Evolutionary conservation across 306 rosid species (phyloP).

Genomic region (Inga leiocalycina): DNA sequence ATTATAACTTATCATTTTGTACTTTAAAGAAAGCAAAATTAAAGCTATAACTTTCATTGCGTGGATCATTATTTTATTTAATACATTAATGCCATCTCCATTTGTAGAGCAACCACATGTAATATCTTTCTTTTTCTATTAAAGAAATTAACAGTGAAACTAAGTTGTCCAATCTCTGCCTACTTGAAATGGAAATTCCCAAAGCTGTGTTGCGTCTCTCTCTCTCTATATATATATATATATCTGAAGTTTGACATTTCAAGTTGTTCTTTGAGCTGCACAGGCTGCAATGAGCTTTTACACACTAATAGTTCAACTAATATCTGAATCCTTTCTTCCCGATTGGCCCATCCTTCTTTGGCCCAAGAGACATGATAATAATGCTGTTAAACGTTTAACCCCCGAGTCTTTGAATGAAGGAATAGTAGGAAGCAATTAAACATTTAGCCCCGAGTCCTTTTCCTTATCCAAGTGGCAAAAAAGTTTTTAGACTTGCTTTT

Average conservation of each 20-base stretch:
- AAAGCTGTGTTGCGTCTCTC: not conserved
- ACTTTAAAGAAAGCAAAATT: not conserved
- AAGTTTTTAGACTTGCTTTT: not conserved
- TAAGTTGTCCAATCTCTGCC: not conserved
- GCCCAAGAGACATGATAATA: not conserved
- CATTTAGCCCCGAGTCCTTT: not conserved
- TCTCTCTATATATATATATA: not conserved
- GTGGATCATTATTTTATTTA: slow-evolving; percentile 2
- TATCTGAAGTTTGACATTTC: not conserved
- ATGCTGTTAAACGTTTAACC: not conserved
- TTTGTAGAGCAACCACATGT: not conserved
- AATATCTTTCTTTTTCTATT: not conserved
- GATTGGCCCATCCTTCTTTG: not conserved
- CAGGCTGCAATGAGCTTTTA: not conserved
- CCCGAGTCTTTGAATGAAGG: not conserved
- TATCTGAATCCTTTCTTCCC: not conserved
- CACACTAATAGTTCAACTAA: not conserved
- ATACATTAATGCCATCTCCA: slow-evolving; percentile 10
- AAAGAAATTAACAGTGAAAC: not conserved
- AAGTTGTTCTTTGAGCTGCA: not conserved
- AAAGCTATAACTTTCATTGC: not conserved
- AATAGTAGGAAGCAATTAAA: not conserved
- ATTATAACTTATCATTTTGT: not conserved
- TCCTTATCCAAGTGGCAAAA: not conserved
- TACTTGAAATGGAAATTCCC: not conserved